Conservation (phyloP, 768 basidiomycete species). For the Astraeus odoratus region DNA sequence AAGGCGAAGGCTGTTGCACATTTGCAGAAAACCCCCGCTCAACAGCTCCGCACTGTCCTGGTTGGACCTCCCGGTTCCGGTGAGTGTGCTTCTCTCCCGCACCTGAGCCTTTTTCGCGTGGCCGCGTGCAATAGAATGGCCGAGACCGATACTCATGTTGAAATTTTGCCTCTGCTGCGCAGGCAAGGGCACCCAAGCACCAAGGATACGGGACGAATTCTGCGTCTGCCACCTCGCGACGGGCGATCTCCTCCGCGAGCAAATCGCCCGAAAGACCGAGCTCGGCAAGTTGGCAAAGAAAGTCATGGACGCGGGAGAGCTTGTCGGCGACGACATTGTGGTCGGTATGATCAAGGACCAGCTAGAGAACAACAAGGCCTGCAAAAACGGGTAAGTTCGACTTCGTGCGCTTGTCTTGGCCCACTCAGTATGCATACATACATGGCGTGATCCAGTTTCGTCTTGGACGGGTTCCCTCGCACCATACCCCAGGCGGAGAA, state of each 20-base stretch:
- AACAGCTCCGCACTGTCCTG: constrained; percentile 85
- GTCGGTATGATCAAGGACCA: constrained; percentile 97
- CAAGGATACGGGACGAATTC: constrained; percentile 85
- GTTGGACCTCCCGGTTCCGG: constrained; percentile 97
- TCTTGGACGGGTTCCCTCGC: constrained; percentile 98
- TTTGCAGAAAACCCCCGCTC: constrained; percentile 52
- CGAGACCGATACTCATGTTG: not conserved
- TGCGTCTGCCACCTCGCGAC: constrained; percentile 98
- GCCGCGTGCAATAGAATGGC: not conserved
- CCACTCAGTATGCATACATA: not conserved
- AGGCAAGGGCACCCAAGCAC: constrained; percentile 99
- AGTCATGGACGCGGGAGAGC: constrained; percentile 94
- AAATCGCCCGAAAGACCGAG: constrained; percentile 79
- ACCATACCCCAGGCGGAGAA: constrained; percentile 96
- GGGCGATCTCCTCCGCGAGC: constrained; percentile 96
- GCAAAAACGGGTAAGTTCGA: constrained; percentile 85
- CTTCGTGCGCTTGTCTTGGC: not conserved
- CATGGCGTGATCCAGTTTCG: constrained; percentile 55
- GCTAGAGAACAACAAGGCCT: constrained; percentile 84
- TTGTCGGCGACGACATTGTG: constrained; percentile 95
- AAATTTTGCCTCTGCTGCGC: constrained; percentile 1
- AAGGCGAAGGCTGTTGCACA: constrained; percentile 46
- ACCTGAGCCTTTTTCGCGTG: not conserved
- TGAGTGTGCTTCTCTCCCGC: constrained; percentile 36
- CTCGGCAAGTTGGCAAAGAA: constrained; percentile 93